Conservation (phyloP, 257 asterid species). For the Solanum dulcamara region DNA sequence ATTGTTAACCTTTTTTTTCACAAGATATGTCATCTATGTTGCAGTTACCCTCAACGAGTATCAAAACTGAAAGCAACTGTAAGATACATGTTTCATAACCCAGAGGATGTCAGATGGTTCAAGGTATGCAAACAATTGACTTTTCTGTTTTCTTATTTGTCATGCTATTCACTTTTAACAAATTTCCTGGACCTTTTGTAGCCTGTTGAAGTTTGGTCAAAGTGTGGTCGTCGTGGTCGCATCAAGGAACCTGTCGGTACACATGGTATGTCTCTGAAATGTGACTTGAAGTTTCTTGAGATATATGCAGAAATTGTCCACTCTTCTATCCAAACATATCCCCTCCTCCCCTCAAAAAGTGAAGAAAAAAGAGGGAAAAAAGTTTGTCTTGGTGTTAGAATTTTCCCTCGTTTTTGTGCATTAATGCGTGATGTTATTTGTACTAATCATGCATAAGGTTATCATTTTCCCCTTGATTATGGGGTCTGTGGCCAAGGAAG, state of each 20-base stretch:
- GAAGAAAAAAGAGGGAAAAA: background rate
- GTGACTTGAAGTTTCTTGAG: background rate
- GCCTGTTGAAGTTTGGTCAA: constrained; percentile 95
- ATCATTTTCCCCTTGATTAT: background rate
- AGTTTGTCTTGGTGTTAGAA: background rate
- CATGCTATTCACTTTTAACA: background rate
- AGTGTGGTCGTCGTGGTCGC: constrained; percentile 93
- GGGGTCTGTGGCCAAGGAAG: background rate
- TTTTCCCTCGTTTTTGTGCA: background rate
- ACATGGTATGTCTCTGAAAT: constrained; percentile 51
- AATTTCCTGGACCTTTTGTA: constrained; percentile 17
- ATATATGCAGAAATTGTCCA: background rate
- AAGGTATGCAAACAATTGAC: constrained; percentile 38
- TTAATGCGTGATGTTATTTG: background rate
- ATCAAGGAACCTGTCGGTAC: constrained; percentile 97
- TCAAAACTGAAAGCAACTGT: constrained; percentile 87
- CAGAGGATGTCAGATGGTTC: constrained; percentile 99
- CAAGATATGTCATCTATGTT: constrained; percentile 6
- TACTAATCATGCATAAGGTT: background rate
- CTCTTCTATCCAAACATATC: background rate
- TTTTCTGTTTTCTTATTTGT: background rate
- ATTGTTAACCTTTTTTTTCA: constrained; percentile 8
- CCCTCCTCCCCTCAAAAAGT: background rate
- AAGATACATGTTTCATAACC: constrained; percentile 89
- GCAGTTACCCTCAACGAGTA: constrained; percentile 97